These are phyloP conservation scores for Gyrodon lividus DNA, from an alignment of 768 basidiomycete genomes.

Conservation along the genomic window DNA sequence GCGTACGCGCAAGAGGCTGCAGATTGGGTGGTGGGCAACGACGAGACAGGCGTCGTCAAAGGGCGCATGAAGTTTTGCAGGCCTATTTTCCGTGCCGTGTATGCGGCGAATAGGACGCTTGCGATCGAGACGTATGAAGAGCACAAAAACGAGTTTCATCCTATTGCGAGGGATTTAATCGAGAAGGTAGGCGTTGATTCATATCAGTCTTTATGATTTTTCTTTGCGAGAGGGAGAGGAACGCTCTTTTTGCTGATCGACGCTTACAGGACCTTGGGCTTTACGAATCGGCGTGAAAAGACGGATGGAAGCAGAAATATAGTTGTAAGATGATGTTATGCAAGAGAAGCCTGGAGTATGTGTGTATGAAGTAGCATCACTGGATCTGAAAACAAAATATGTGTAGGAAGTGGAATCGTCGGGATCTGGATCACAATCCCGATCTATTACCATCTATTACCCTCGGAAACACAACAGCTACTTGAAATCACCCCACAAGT, in stretches of 20 bases:
- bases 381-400: not conserved
- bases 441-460: not conserved
- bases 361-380: not conserved
- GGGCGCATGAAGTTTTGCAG: slow-evolving; percentile 88
- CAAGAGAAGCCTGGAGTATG: not conserved
- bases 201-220: not conserved
- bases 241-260: not conserved
- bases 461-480: slow-evolving; percentile 27
- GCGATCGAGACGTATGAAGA: slow-evolving; percentile 51
- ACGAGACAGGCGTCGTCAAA: slow-evolving; percentile 60
- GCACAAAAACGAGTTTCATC: slow-evolving; percentile 62
- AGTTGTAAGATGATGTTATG: no score
- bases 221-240: not conserved
- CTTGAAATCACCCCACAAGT: slow-evolving; percentile 84
- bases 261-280: slow-evolving; percentile 12
- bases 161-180: slow-evolving; percentile 72
- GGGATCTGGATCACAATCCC: not conserved
- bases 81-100: slow-evolving; percentile 57
- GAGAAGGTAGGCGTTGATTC: slow-evolving; percentile 55
- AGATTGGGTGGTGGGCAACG: slow-evolving; percentile 63
- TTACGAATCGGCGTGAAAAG: not conserved
- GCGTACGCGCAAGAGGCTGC: slow-evolving; percentile 53
- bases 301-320: not conserved
- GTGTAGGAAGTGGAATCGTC: not conserved
- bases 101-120: slow-evolving; percentile 49